These are phyloP conservation scores for Casuarina cunninghamiana DNA, from an alignment of 306 rosid genomes.

Conservation along the genomic window DNA sequence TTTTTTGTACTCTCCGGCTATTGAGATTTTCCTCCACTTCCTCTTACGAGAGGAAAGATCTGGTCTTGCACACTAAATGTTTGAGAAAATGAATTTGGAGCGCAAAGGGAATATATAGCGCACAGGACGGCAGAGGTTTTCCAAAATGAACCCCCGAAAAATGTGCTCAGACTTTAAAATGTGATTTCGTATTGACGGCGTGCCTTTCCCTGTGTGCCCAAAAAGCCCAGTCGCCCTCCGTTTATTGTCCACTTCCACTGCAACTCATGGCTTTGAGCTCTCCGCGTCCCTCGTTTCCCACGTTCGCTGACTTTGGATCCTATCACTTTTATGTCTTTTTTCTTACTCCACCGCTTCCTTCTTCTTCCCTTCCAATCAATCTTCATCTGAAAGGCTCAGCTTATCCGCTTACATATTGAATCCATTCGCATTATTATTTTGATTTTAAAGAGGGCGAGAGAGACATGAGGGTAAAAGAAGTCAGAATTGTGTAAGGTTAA, in stretches of 20 bases:
- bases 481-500: too few relatives aligned
- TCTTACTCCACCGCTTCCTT: neutral
- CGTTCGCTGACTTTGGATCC: slow-evolving; percentile 8
- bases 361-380: too few relatives aligned
- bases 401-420: too few relatives aligned
- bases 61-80: neutral
- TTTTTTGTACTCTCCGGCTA: neutral
- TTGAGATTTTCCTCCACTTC: neutral
- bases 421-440: too few relatives aligned
- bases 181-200: neutral
- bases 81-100: neutral
- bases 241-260: neutral
- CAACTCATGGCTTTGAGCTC: too few relatives aligned
- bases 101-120: neutral
- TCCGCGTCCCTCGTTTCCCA: slow-evolving; percentile 21
- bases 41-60: neutral
- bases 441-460: too few relatives aligned
- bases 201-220: neutral
- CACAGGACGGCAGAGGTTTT: neutral
- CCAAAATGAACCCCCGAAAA: neutral
- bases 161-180: neutral
- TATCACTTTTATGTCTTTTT: neutral
- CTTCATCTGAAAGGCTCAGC: too few relatives aligned
- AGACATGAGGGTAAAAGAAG: too few relatives aligned
- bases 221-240: neutral